Percentiles rank a stretch among this genome's conserved stretches.
phyloP scores from a whole-genome alignment of 2,329 filamentous ascomycete species.

The Clarireedia hainanense region DNA sequence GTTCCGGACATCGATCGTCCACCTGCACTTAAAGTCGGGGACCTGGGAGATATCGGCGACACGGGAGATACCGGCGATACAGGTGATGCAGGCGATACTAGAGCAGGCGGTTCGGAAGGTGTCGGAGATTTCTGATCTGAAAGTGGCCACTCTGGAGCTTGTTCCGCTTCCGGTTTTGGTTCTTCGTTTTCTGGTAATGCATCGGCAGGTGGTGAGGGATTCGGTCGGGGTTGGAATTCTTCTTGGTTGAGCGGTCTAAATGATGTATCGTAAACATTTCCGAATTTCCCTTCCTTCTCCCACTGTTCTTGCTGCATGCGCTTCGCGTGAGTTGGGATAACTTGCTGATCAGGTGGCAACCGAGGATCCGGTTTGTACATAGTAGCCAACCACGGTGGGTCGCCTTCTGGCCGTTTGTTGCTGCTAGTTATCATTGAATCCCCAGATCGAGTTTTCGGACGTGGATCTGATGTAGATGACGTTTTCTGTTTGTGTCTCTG shows the following conservation, averaged over 20 bases:
- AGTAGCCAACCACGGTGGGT: conserved; percentile 89
- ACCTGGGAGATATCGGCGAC: conserved; percentile 31
- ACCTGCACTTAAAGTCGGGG: conserved; percentile 39
- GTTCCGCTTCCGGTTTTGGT: conserved; percentile 27
- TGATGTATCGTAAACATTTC: conserved; percentile 77
- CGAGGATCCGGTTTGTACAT: conserved; percentile 95
- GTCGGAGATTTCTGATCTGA: conserved; percentile 25
- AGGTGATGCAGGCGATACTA: neutral
- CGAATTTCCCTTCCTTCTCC: conserved; percentile 85
- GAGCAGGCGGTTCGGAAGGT: neutral
- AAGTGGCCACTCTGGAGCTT: conserved; percentile 51
- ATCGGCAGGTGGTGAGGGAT: conserved; percentile 27
- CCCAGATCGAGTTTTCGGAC: conserved; percentile 56
- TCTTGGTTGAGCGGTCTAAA: conserved; percentile 66
- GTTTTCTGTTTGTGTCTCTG: conserved; percentile 48
- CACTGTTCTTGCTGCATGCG: conserved; percentile 89
- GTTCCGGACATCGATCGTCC: conserved; percentile 36
- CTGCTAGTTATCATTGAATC: conserved; percentile 35
- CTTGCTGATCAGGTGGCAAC: conserved; percentile 87
- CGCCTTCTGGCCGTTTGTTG: conserved; percentile 72
- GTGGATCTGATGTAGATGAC: conserved; percentile 44
- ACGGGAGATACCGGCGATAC: neutral
- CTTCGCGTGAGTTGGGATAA: conserved; percentile 88
- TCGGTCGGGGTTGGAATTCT: conserved; percentile 69
- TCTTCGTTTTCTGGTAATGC: conserved; percentile 21